phyloP scores from a whole-genome alignment of 2,329 filamentous ascomycete species.

The Nannizziopsis barbatae region DNA sequence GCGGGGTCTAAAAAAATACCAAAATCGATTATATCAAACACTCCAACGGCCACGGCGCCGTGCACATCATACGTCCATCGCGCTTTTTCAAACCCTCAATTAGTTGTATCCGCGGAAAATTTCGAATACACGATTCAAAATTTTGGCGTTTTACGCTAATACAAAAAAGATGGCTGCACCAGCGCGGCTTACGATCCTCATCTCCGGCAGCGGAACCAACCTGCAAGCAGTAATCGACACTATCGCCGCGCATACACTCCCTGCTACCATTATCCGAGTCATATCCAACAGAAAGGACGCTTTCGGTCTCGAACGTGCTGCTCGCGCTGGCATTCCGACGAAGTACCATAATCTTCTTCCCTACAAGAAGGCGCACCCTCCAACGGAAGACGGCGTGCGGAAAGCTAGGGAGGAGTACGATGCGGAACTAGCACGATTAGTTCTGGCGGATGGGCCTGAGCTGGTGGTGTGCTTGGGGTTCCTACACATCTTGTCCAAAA shows the following conservation, averaged over 20 bases:
- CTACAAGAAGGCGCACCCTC: constrained; percentile 49
- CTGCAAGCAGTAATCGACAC: constrained; percentile 65
- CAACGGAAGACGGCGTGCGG: constrained; percentile 39
- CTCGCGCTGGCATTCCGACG: constrained; percentile 53
- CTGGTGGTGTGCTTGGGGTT: constrained; percentile 74
- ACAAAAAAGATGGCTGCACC: constrained; percentile 16
- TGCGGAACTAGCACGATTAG: constrained; percentile 56
- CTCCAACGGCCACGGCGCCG: too few relatives aligned
- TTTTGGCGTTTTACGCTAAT: too few relatives aligned
- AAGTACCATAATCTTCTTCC: constrained; percentile 71
- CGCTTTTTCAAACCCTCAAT: too few relatives aligned
- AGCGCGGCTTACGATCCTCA: constrained; percentile 53
- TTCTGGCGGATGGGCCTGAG: constrained; percentile 56
- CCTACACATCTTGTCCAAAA: constrained; percentile 68
- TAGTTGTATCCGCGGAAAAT: too few relatives aligned
- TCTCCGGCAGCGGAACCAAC: constrained; percentile 65
- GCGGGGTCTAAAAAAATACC: too few relatives aligned
- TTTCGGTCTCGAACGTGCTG: constrained; percentile 52
- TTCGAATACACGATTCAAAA: too few relatives aligned
- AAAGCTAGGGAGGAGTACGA: constrained; percentile 59
- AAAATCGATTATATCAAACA: not conserved
- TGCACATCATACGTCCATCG: too few relatives aligned
- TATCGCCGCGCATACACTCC: constrained; percentile 38
- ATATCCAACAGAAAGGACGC: constrained; percentile 56
- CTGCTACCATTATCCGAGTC: constrained; percentile 49